Conservation (phyloP, 2,329 filamentous ascomycete species). For the Fusarium sp. region DNA sequence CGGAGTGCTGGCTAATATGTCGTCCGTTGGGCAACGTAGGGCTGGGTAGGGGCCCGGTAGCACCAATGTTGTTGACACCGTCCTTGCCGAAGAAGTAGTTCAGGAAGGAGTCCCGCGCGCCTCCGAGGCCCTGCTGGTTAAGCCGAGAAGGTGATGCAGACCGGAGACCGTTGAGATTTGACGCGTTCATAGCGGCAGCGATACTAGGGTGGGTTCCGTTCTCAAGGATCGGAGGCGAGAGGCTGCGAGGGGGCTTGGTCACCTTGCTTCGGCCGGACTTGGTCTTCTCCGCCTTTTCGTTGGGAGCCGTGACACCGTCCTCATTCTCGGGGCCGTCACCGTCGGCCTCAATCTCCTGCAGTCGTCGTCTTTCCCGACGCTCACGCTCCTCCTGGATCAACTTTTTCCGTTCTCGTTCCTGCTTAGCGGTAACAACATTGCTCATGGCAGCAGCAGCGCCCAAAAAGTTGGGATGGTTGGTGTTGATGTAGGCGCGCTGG, state of each 20-base stretch:
- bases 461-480: slow-evolving; percentile 98
- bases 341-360: slow-evolving; percentile 86
- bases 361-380: slow-evolving; percentile 79
- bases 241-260: slow-evolving; percentile 68
- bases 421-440: slow-evolving; percentile 91
- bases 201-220: slow-evolving; percentile 66
- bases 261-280: slow-evolving; percentile 44
- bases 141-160: slow-evolving; percentile 59
- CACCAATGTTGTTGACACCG: slow-evolving; percentile 57
- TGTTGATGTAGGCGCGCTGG: slow-evolving; percentile 98
- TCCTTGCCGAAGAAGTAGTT: slow-evolving; percentile 99
- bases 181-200: slow-evolving; percentile 61
- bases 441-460: slow-evolving; percentile 97
- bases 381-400: slow-evolving; percentile 83
- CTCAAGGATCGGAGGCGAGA: slow-evolving; percentile 80
- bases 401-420: slow-evolving; percentile 88
- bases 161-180: slow-evolving; percentile 60
- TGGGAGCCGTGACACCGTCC: slow-evolving; percentile 50
- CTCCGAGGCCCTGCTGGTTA: slow-evolving; percentile 65
- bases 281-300: slow-evolving; percentile 63
- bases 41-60: slow-evolving; percentile 49
- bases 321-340: slow-evolving; percentile 72
- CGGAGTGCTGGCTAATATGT: slow-evolving; percentile 79
- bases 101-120: slow-evolving; percentile 86
- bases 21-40: slow-evolving; percentile 51